These are phyloP conservation scores for Venturia effusa DNA, from an alignment of 2,329 filamentous ascomycete genomes.

Conservation along the genomic window DNA sequence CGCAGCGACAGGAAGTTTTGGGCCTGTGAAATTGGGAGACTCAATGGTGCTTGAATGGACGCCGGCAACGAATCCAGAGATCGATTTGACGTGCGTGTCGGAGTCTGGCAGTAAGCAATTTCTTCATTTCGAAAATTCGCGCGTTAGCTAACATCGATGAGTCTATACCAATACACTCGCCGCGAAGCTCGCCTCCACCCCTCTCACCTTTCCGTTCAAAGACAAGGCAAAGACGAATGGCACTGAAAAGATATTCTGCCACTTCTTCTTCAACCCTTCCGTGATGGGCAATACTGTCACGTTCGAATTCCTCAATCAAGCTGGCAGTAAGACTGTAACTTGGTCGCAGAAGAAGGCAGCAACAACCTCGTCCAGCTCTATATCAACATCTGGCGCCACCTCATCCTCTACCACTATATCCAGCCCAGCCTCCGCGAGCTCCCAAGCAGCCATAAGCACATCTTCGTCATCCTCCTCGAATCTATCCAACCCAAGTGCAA, in stretches of 20 bases:
- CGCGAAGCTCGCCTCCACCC: neutral
- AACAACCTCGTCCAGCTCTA: neutral
- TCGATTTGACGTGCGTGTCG: neutral
- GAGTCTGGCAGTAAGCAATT: neutral
- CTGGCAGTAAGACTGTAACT: neutral
- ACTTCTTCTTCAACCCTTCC: neutral
- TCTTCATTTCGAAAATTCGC: too few relatives aligned
- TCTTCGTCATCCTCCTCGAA: neutral
- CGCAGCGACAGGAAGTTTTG: conserved; percentile 1
- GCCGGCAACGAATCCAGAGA: neutral
- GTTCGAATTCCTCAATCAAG: neutral
- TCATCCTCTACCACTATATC: neutral
- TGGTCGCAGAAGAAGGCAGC: neutral
- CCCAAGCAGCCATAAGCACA: neutral
- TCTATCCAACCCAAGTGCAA: neutral
- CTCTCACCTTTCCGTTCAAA: neutral
- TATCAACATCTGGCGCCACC: neutral
- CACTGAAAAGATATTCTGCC: neutral
- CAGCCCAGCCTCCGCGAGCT: neutral
- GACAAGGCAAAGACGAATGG: neutral
- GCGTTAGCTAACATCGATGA: neutral
- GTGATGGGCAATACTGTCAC: neutral
- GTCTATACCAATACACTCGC: neutral
- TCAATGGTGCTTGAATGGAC: neutral
- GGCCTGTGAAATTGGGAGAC: neutral